phyloP scores from a whole-genome alignment of 2,329 filamentous ascomycete genomes.

The Microsporum ferrugineum region DNA sequence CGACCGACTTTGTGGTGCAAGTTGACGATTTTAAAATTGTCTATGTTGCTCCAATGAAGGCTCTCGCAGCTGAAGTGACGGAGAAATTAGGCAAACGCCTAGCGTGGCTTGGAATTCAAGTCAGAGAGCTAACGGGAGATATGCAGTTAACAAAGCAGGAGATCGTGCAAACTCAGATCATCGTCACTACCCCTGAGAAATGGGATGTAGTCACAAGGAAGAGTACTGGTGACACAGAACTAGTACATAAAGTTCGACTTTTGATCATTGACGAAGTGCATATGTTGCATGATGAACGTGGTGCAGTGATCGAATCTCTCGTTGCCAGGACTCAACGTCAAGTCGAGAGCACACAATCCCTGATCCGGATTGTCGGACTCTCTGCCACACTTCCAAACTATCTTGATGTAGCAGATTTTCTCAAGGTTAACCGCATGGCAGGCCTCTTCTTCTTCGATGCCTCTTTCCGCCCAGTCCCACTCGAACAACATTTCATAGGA shows the following conservation, averaged over 20 bases:
- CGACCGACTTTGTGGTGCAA: slow-evolving; percentile 70
- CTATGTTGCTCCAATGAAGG: slow-evolving; percentile 98
- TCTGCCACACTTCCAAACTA: slow-evolving; percentile 96
- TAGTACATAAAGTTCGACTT: slow-evolving; percentile 91
- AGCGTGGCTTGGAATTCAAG: slow-evolving; percentile 84
- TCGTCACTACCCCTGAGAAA: slow-evolving; percentile 97
- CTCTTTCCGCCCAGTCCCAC: slow-evolving; percentile 87
- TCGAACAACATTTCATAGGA: slow-evolving; percentile 95
- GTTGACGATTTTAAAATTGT: slow-evolving; percentile 93
- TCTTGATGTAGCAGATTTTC: slow-evolving; percentile 88
- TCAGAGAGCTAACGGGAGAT: slow-evolving; percentile 89
- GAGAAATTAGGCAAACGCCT: slow-evolving; percentile 86
- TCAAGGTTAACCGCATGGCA: slow-evolving; percentile 86
- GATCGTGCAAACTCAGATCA: slow-evolving; percentile 91
- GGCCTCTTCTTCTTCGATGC: slow-evolving; percentile 95
- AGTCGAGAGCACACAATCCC: slow-evolving; percentile 92
- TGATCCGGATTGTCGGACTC: slow-evolving; percentile 91
- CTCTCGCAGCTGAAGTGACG: slow-evolving; percentile 88
- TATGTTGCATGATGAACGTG: slow-evolving; percentile 97
- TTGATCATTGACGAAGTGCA: slow-evolving; percentile 98
- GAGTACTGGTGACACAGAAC: slow-evolving; percentile 90
- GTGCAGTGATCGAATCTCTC: slow-evolving; percentile 87
- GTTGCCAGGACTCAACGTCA: slow-evolving; percentile 91
- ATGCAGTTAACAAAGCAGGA: slow-evolving; percentile 98
- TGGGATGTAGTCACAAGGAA: slow-evolving; percentile 98